Evolutionary conservation across 805 yeast genomes (phyloP).

Genomic region (Komagataella phaffii): DNA sequence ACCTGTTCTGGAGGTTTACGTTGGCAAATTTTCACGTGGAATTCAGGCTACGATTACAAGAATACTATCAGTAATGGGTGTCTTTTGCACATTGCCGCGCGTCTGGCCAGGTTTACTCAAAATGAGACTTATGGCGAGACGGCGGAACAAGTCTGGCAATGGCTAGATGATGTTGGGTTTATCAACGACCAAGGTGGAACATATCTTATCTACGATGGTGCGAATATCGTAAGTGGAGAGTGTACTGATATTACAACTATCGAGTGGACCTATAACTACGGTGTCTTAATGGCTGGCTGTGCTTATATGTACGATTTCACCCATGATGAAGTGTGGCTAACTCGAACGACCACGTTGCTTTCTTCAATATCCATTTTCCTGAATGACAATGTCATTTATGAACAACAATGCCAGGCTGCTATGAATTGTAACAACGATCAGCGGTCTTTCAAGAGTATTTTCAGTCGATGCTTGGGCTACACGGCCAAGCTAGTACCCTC

Average conservation of each 20-base stretch:
- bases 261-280: conserved; percentile 86
- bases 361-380: conserved; percentile 45
- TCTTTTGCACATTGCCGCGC: conserved; percentile 74
- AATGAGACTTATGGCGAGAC: conserved; percentile 64
- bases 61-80: conserved; percentile 88
- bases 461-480: conserved; percentile 59
- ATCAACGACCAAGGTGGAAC: conserved; percentile 25
- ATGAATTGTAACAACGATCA: conserved; percentile 72
- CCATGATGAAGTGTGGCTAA: conserved; percentile 48
- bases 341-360: conserved; percentile 42
- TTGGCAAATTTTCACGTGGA: conserved; percentile 96
- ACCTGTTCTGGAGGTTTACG: conserved; percentile 82
- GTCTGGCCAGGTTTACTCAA: conserved; percentile 72
- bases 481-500: conserved; percentile 64
- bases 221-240: conserved; percentile 32
- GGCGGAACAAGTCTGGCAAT: conserved; percentile 66
- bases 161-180: conserved; percentile 50
- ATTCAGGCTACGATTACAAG: conserved; percentile 86
- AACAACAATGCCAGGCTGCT: conserved; percentile 67
- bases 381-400: conserved; percentile 46
- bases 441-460: conserved; percentile 82
- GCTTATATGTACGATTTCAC: conserved; percentile 75
- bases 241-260: conserved; percentile 45
- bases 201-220: conserved; percentile 58
- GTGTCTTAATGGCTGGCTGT: conserved; percentile 62